Conservation (phyloP, 1,139 yeast genomes). For the Geotrichum bryndzae region DNA sequence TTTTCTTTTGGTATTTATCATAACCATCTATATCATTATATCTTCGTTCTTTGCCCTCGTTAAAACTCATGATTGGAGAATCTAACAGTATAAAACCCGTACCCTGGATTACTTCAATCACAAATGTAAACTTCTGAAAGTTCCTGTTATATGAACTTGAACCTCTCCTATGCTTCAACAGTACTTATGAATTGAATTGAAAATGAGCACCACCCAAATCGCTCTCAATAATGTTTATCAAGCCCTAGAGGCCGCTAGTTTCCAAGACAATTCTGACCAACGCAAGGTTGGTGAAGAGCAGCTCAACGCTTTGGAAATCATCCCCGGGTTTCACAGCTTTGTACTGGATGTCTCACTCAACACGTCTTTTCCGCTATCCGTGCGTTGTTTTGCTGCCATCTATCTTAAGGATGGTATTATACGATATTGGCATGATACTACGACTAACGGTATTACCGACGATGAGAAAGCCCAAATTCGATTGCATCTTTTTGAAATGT, state of each 20-base stretch:
- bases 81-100: not conserved
- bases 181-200: not conserved
- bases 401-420: constrained; percentile 85
- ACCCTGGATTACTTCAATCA: not conserved
- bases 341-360: constrained; percentile 62
- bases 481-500: constrained; percentile 48
- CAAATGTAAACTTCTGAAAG: not conserved
- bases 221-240: constrained; percentile 7
- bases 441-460: constrained; percentile 49
- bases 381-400: constrained; percentile 82
- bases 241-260: constrained; percentile 48
- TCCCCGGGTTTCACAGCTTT: constrained; percentile 53
- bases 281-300: constrained; percentile 65
- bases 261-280: constrained; percentile 41
- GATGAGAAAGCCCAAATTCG: constrained; percentile 69
- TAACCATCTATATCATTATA: too few relatives aligned
- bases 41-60: too few relatives aligned
- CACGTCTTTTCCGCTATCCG: constrained; percentile 50
- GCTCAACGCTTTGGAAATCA: constrained; percentile 59
- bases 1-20: too few relatives aligned
- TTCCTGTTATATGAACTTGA: not conserved
- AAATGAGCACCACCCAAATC: not conserved
- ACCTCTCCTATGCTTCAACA: not conserved
- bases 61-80: too few relatives aligned
- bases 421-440: constrained; percentile 70